Evolutionary conservation across 768 basidiomycete genomes (phyloP).

Genomic region (Podaxis pistillaris): DNA sequence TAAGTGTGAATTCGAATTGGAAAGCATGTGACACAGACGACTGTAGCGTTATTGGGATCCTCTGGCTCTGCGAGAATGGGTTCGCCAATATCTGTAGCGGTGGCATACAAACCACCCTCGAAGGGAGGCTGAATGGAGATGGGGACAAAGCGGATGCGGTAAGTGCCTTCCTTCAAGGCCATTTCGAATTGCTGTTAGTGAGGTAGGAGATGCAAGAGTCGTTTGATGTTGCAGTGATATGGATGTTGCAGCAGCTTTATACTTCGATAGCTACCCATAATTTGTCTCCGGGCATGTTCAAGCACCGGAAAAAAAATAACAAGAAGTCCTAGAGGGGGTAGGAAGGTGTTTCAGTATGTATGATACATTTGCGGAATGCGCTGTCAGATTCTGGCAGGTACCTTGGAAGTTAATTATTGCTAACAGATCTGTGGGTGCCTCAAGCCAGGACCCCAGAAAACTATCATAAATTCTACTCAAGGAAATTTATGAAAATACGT

Average conservation of each 20-base stretch:
- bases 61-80: not conserved
- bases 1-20: not conserved
- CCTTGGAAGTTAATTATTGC: not conserved
- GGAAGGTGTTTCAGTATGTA: not conserved
- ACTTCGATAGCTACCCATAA: not conserved
- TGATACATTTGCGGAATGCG: not conserved
- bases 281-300: not conserved
- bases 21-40: not conserved
- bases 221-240: not conserved
- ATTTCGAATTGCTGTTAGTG: not conserved
- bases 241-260: not conserved
- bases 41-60: not conserved
- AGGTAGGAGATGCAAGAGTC: not conserved
- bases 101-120: not conserved
- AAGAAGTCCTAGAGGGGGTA: not conserved
- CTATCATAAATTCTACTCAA: too few relatives aligned
- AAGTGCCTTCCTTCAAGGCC: not conserved
- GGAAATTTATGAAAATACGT: too few relatives aligned
- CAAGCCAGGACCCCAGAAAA: too few relatives aligned
- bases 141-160: not conserved
- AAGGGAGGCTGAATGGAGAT: not conserved
- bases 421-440: too few relatives aligned
- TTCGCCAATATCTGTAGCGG: not conserved
- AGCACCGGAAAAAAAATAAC: not conserved
- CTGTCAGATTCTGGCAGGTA: not conserved